Percentiles rank a stretch among this genome's conserved stretches.
Conservation (phyloP, 495 filamentous ascomycete species). For the Lasiosphaeria hispida region DNA sequence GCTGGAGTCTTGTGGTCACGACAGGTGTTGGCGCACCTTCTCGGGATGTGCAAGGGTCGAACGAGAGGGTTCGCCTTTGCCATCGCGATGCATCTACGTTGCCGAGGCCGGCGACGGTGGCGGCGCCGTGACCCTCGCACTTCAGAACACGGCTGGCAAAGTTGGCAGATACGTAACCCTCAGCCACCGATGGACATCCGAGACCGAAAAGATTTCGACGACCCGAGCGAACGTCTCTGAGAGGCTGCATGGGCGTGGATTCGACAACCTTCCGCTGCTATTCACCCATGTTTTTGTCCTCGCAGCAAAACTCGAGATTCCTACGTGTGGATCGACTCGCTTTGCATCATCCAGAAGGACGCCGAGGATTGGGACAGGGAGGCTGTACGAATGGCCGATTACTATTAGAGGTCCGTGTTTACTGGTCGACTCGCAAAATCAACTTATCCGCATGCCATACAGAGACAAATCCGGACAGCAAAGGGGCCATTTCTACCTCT, state of each 20-base stretch:
- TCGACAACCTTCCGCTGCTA: conserved; percentile 2
- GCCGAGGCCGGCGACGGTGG: too few species aligned
- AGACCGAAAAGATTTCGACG: conserved; percentile 6
- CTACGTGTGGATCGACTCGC: conserved; percentile 17
- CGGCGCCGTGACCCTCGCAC: too few species aligned
- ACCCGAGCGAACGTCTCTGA: conserved; percentile 3
- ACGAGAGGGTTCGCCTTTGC: too few species aligned
- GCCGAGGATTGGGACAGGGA: conserved; percentile 4
- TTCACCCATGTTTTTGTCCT: conserved; percentile 10
- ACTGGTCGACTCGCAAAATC: conserved; percentile 12
- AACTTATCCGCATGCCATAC: conserved; percentile 4
- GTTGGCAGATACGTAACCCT: background rate
- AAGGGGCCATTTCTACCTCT: conserved; percentile 11
- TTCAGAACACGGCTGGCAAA: too few species aligned
- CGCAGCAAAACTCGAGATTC: conserved; percentile 2
- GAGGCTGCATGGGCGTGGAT: background rate
- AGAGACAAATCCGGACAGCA: background rate
- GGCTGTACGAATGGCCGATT: conserved; percentile 13
- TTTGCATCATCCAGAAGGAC: conserved; percentile 13
- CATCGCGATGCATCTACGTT: too few species aligned
- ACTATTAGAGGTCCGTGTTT: conserved; percentile 15
- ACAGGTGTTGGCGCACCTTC: too few species aligned
- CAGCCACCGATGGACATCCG: conserved; percentile 11
- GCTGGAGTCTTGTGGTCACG: too few species aligned
- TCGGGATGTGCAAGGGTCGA: too few species aligned